A percentile compares a stretch with the other conserved stretches of the same genome.
phyloP scores from a whole-genome alignment of 2,329 filamentous ascomycete species.

The Phaeosphaeriaceae sp. region DNA sequence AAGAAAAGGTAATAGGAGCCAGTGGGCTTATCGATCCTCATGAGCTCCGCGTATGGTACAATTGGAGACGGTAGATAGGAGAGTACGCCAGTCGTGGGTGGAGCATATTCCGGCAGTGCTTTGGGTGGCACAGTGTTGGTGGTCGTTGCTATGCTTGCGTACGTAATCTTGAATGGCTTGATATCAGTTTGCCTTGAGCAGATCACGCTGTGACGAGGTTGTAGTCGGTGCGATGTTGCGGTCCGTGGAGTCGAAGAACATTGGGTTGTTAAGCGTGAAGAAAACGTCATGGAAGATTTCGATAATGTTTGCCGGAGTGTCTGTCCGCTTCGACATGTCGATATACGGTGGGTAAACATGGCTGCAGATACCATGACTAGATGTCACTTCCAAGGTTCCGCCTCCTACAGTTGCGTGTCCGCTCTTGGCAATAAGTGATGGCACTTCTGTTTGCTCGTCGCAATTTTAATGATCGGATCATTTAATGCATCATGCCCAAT shows the following conservation, averaged over 20 bases:
- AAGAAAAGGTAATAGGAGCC: slow-evolving; percentile 88
- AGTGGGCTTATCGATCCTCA: slow-evolving; percentile 80
- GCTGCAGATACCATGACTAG: not conserved
- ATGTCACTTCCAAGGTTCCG: not conserved
- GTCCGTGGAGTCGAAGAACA: not conserved
- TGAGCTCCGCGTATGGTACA: slow-evolving; percentile 82
- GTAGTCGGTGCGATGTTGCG: not conserved
- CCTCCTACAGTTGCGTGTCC: not conserved
- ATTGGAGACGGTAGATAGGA: slow-evolving; percentile 72
- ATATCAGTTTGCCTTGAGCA: not conserved
- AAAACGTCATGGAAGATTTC: not conserved
- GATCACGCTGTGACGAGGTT: not conserved
- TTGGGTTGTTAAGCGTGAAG: not conserved
- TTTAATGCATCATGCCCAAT: not conserved
- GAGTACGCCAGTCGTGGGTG: slow-evolving; percentile 75
- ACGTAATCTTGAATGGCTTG: not conserved
- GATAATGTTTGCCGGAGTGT: not conserved
- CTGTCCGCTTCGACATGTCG: not conserved
- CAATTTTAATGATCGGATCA: not conserved
- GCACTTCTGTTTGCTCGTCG: not conserved
- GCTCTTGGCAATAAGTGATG: not conserved
- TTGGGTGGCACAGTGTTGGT: slow-evolving; percentile 18
- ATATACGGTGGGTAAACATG: not conserved
- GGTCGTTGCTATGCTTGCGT: slow-evolving; percentile 22
- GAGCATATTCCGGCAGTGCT: slow-evolving; percentile 58